phyloP scores from a whole-genome alignment of 2,329 filamentous ascomycete genomes.

The Botrytis deweyae region DNA sequence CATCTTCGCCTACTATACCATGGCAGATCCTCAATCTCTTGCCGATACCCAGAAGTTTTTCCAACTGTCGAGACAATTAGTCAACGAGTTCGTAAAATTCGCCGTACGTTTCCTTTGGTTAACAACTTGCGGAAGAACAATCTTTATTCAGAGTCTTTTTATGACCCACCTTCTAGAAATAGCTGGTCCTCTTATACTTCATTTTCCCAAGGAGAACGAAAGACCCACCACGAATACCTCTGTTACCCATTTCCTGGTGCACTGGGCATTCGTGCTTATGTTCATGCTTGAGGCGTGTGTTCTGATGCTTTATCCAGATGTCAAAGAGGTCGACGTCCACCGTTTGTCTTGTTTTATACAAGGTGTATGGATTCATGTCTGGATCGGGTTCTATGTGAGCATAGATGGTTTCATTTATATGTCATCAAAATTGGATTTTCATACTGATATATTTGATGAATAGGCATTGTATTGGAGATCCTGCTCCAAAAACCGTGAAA shows the following conservation, averaged over 20 bases:
- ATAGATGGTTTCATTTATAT: too few relatives aligned
- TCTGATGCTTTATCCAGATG: too few relatives aligned
- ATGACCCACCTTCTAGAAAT: not conserved
- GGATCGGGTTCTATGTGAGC: too few relatives aligned
- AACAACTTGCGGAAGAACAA: not conserved
- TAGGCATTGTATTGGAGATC: too few relatives aligned
- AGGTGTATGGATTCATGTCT: too few relatives aligned
- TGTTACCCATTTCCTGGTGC: not conserved
- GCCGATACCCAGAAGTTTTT: not conserved
- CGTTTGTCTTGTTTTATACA: too few relatives aligned
- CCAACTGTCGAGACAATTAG: not conserved
- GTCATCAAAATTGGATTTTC: too few relatives aligned
- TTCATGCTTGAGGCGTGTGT: not conserved
- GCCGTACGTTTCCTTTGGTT: too few relatives aligned
- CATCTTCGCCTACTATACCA: not conserved
- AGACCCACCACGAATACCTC: rapidly evolving
- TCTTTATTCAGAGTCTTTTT: not conserved
- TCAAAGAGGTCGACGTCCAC: too few relatives aligned
- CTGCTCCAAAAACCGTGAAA: too few relatives aligned
- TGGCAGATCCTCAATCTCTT: not conserved
- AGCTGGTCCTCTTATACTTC: not conserved
- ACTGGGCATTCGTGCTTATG: rapidly evolving
- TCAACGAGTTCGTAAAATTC: too few relatives aligned
- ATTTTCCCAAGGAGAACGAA: not conserved
- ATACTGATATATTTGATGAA: too few relatives aligned